A percentile compares a stretch with the other conserved stretches of the same genome.
phyloP scores from a whole-genome alignment of 163 green algal genomes.

The Trebouxia gelatinosa region DNA sequence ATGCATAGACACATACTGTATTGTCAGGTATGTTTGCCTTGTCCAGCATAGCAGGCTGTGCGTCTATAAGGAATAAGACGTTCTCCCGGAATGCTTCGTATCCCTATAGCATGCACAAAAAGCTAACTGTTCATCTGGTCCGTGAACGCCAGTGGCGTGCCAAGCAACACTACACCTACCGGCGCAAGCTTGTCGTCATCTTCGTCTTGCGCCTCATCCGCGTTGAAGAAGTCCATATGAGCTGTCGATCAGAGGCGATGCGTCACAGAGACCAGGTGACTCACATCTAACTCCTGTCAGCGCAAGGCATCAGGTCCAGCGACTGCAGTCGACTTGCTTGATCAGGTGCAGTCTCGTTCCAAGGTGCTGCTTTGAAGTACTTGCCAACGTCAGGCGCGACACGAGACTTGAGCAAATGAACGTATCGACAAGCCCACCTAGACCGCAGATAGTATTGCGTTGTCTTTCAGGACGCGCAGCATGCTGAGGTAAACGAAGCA shows the following conservation, averaged over 20 bases:
- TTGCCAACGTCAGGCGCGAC: too few species aligned
- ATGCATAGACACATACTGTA: not conserved
- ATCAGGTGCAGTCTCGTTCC: not conserved
- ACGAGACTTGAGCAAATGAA: not conserved
- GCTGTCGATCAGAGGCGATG: not conserved
- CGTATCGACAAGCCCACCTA: too few species aligned
- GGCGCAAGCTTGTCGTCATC: slow-evolving; percentile 26
- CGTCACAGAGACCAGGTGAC: not conserved
- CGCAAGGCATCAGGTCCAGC: not conserved
- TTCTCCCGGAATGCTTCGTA: slow-evolving; percentile 36
- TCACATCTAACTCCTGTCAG: not conserved
- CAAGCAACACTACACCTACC: not conserved
- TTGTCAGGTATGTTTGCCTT: not conserved
- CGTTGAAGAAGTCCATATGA: slow-evolving; percentile 15
- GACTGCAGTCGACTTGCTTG: not conserved
- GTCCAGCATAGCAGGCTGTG: slow-evolving; percentile 36
- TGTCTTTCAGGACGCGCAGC: too few species aligned
- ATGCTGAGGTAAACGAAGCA: too few species aligned
- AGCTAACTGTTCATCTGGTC: not conserved
- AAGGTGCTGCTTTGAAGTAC: too few species aligned
- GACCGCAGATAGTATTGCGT: too few species aligned
- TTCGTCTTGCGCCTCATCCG: slow-evolving; percentile 2
- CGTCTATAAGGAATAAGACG: slow-evolving; percentile 50
- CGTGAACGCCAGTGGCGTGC: not conserved
- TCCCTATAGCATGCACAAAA: not conserved